Evolutionary conservation across 2,329 filamentous ascomycete species (phyloP), one percentile per base, ranked within the genome.

Genomic region (Alternaria brassicicola): DNA sequence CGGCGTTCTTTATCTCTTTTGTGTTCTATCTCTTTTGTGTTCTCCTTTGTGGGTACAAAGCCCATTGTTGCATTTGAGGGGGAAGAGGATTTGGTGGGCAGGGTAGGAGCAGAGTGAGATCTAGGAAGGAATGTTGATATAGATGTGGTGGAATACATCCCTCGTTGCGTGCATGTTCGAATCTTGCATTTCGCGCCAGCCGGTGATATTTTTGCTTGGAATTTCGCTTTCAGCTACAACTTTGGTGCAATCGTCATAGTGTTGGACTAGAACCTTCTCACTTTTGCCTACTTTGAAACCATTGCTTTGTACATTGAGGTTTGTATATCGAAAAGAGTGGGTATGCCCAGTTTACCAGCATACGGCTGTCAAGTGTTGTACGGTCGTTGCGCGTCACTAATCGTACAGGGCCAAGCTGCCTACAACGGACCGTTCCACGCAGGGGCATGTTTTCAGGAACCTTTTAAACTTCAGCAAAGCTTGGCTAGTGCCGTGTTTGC

Each of bases 341-440:
- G 35, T 7, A 36, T 5, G 4, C 19, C 35, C 7, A 12, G n/a
- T 36, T 19, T 2, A 36, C n/a, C 35, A 19, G 35, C 8, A 15
- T 36, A 19, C n/a, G 35, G 35, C 4, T 19, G 10, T 36, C 19
- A 19, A 10, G 35, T 36, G 35, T 36, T 36, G 35, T 36, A 36
- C 35, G 35, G 19, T 9, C n/a, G 35, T 17, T 36, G 12, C n/a
- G 35, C 35, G 35, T 36, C 35, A 9, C 6, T 19, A 3, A 19
- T 36, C 35, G 35, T 36, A 36, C 35, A 36, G 17, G 35, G 35
- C 35, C 35, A 17, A 19, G n/a, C 35, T 36, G 71, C 13, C 55
- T 31, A 3, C 46, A 63, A 57, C 19, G 52, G 70, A 35, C 31
- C 8, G 61, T 68, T 9, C 72, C 70, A 1, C 26, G 59, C 13